A percentile compares a stretch with the other conserved stretches of the same genome.
These are phyloP conservation scores for Trichosporon sp. DNA, from an alignment of 1,284 basidiomycete genomes.

Conservation along the genomic window DNA sequence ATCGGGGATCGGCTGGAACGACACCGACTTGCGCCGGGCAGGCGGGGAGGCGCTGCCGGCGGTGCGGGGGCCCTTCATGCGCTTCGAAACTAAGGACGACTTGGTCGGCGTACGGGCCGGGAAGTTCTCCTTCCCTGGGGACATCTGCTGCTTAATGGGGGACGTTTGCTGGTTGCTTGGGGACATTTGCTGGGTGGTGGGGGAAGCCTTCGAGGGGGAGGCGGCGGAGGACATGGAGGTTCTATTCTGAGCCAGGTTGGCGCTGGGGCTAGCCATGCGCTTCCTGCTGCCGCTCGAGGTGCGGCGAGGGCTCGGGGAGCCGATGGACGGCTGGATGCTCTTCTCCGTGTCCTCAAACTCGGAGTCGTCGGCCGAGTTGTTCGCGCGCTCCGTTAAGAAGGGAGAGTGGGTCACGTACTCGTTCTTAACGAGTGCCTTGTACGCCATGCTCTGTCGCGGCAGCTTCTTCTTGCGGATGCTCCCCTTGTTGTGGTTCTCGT, in stretches of 20 bases:
- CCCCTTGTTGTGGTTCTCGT: constrained; percentile 31
- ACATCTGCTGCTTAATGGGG: constrained; percentile 6
- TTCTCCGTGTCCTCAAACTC: background rate
- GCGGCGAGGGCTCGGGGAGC: constrained; percentile 35
- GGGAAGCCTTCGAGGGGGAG: constrained; percentile 33
- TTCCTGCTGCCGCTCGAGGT: constrained; percentile 24
- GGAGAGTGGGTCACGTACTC: constrained; percentile 80
- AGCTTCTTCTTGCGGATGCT: constrained; percentile 32
- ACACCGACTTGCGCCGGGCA: constrained; percentile 65
- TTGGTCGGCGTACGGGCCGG: constrained; percentile 50
- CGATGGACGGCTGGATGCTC: constrained; percentile 21
- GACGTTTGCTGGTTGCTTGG: constrained; percentile 27
- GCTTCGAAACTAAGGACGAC: constrained; percentile 67
- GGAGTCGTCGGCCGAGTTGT: constrained; percentile 9
- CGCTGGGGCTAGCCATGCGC: constrained; percentile 30
- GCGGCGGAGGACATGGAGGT: constrained; percentile 33
- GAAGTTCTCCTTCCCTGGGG: background rate
- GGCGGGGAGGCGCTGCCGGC: constrained; percentile 52
- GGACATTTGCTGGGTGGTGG: constrained; percentile 21
- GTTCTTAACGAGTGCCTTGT: constrained; percentile 67
- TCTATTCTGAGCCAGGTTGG: constrained; percentile 16
- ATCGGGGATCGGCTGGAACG: constrained; percentile 77
- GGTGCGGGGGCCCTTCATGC: constrained; percentile 72
- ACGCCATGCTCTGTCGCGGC: constrained; percentile 67
- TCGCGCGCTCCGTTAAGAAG: constrained; percentile 54